These are phyloP conservation scores for Triglochin maritima DNA, from an alignment of 106 monocot species.

Conservation along the genomic window DNA sequence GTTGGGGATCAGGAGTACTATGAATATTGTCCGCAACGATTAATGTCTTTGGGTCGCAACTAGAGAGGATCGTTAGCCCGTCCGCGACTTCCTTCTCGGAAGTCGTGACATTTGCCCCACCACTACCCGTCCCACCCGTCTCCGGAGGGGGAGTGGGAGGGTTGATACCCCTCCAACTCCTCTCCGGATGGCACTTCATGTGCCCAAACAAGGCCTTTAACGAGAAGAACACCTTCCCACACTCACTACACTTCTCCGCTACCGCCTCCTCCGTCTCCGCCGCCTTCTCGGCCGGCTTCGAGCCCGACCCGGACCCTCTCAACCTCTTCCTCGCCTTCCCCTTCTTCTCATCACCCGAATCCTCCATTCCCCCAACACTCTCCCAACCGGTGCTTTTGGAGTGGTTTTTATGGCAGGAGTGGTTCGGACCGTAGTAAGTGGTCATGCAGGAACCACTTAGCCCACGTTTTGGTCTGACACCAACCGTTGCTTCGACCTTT, in stretches of 20 bases:
- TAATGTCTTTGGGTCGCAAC: not conserved
- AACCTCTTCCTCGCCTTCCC: constrained; percentile 3
- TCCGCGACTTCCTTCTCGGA: constrained; percentile 27
- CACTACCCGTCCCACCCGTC: not conserved
- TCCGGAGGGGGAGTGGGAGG: constrained; percentile 18
- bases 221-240: constrained; percentile 61
- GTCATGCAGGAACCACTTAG: not conserved
- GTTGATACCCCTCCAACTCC: constrained; percentile 67
- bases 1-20: not conserved
- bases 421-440: not conserved
- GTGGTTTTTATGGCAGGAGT: not conserved
- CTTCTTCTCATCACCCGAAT: not conserved
- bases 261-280: constrained; percentile 1
- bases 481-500: not conserved
- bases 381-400: not conserved
- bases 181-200: constrained; percentile 81
- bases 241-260: constrained; percentile 40
- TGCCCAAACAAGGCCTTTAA: constrained; percentile 76
- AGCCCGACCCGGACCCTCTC: not conserved
- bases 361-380: no score
- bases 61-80: constrained; percentile 22
- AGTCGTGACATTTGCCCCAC: not conserved
- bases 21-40: not conserved
- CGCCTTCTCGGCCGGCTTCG: not conserved
- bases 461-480: not conserved